Conservation (phyloP, 805 yeast genomes). For the Ogataea henricii region DNA sequence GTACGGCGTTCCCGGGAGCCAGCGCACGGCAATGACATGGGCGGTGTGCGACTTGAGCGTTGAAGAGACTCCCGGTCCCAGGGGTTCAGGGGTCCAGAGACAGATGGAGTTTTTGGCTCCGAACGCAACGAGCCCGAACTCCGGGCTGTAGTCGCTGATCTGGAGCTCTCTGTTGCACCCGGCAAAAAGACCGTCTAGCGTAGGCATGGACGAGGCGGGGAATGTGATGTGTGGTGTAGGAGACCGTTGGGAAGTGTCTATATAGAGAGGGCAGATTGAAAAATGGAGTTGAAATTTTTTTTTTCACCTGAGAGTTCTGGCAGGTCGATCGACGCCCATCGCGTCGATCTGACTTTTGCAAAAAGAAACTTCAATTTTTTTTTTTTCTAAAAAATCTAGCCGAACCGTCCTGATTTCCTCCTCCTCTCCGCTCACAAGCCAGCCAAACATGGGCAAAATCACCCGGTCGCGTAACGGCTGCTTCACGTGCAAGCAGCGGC, state of each 20-base stretch:
- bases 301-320: background rate
- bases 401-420: no score
- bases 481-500: constrained; percentile 56
- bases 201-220: constrained; percentile 13
- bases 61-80: constrained; percentile 47
- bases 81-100: constrained; percentile 31
- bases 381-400: no score
- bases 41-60: constrained; percentile 64
- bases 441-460: constrained; percentile 37
- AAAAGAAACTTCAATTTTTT: background rate
- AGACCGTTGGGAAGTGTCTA: background rate
- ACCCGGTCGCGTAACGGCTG: constrained; percentile 59
- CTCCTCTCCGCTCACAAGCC: background rate
- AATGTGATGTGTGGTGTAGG: background rate
- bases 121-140: constrained; percentile 54
- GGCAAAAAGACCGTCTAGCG: constrained; percentile 58
- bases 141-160: constrained; percentile 52
- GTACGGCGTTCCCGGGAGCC: constrained; percentile 45
- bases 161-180: constrained; percentile 74
- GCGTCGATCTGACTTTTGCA: no score
- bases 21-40: constrained; percentile 68
- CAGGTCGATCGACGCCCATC: constrained; percentile 11
- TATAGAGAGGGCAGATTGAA: background rate
- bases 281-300: background rate
- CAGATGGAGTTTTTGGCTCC: constrained; percentile 72